Conservation (phyloP, 1,139 yeast species). For the Saccharomycopsis crataegensis region DNA sequence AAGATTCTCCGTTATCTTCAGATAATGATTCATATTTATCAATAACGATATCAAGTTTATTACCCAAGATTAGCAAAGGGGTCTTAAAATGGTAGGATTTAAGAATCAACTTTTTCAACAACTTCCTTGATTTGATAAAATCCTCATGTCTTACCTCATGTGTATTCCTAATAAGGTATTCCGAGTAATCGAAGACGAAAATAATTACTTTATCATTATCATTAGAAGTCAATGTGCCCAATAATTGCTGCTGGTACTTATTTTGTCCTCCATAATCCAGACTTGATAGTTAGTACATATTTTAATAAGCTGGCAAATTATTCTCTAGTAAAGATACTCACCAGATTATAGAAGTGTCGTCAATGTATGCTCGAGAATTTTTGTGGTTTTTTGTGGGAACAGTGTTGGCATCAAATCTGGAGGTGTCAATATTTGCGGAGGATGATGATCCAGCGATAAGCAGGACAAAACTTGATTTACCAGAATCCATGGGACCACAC, state of each 20-base stretch:
- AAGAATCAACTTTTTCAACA: constrained; percentile 6
- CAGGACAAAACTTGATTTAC: constrained; percentile 3
- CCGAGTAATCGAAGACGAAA: constrained; percentile 14
- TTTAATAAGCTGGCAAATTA: background rate
- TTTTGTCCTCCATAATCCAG: constrained; percentile 12
- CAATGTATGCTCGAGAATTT: no score
- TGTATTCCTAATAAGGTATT: background rate
- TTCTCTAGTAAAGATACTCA: background rate
- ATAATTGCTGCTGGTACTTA: constrained; percentile 6
- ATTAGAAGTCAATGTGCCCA: background rate
- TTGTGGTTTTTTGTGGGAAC: no score
- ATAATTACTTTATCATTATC: constrained; percentile 2
- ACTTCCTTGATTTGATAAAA: background rate
- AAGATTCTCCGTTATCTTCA: no score
- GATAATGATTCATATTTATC: no score
- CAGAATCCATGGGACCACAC: constrained; percentile 10
- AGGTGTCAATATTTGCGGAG: no score
- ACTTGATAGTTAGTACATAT: background rate
- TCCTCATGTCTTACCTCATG: background rate
- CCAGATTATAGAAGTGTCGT: no score
- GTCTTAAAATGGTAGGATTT: background rate
- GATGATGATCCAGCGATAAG: no score
- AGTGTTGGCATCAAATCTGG: no score
- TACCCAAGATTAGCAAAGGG: constrained; percentile 13
- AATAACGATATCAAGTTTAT: constrained; percentile 7